phyloP scores from a whole-genome alignment of 257 asterid species.

The Knoxia roxburghii region DNA sequence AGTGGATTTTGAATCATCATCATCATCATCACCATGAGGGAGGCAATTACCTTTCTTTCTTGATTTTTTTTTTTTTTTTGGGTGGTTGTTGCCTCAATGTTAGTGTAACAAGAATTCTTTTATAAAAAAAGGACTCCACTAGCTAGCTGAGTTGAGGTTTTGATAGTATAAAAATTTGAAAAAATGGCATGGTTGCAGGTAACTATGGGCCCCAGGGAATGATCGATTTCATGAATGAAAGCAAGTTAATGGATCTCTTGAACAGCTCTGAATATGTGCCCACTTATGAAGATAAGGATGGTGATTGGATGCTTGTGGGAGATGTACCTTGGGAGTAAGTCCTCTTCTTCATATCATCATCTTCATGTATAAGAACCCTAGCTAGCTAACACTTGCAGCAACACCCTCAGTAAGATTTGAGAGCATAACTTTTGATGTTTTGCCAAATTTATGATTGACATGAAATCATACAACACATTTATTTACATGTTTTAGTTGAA shows the following conservation, averaged over 20 bases:
- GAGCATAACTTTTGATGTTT: too few species aligned
- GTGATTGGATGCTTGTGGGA: slow-evolving; percentile 61
- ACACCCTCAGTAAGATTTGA: too few species aligned
- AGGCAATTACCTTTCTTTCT: too few species aligned
- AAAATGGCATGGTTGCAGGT: slow-evolving; percentile 22
- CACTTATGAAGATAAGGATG: slow-evolving; percentile 56
- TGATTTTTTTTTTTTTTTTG: neutral
- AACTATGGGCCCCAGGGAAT: slow-evolving; percentile 46
- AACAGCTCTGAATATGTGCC: slow-evolving; percentile 53
- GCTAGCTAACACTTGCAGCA: too few species aligned
- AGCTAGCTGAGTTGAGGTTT: too few species aligned
- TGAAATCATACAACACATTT: too few species aligned
- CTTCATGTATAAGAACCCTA: too few species aligned
- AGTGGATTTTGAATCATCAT: slow-evolving; percentile 14
- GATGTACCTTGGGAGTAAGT: slow-evolving; percentile 60
- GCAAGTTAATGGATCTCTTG: slow-evolving; percentile 50
- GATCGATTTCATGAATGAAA: slow-evolving; percentile 53
- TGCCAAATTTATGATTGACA: too few species aligned
- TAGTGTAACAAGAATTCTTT: slow-evolving; percentile 5
- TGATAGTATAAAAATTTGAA: neutral
- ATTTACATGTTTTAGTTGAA: too few species aligned
- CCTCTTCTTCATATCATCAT: too few species aligned
- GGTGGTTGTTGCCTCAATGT: slow-evolving; percentile 4
- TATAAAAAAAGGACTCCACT: slow-evolving; percentile 10
- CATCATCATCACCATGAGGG: too few species aligned